Evolutionary conservation across 2,329 filamentous ascomycete species (phyloP), one percentile per base, ranked within the genome.

Genomic region (Leptoxyphium fumago): DNA sequence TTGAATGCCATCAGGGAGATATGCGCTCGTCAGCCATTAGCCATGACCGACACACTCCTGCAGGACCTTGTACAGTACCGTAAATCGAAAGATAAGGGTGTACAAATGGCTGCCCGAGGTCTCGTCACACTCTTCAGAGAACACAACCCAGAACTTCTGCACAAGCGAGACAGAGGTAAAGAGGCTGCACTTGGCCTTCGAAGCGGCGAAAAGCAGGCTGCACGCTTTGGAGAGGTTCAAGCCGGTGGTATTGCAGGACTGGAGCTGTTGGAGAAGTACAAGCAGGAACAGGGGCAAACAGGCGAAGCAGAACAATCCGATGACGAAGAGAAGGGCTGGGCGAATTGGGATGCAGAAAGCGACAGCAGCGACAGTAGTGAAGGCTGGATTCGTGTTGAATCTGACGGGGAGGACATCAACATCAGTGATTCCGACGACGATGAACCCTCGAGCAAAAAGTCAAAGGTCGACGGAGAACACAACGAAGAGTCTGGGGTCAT

Each of bases 91-190:
- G 91, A 98, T 60, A 98, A 96, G 70, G 88, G 89, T 47, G 84
- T 91, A n/a, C 88, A 94, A 76, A 96, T 98, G 91, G 91, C 91
- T 7, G 87, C 89, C 11, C 89, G 91, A 62, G 89, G 91, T 50
- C 70, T 98, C 6, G 70, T 98, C 38, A 86, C 85, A 18, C 71
- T 98, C 5, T 98, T 94, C 68, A 74, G 91, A 53, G 88, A 96
- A 58, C 83, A 94, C 11, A 87, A 82, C 30, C 85, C 91, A 0
- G 84, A 94, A 52, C 75, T 96, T 67, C 69, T 98, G 47, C 82
- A 82, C 64, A 93, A 86, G 71, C 78, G 83, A 57, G 91, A 95
- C 60, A 78, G 91, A 54, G 91, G 91, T 55, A 94, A 94, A 68
- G 80, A 87, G 43, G 91, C 91, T 10, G 78, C 85, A 1, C 88